Evolutionary conservation across 805 yeast species (phyloP).

Genomic region (Candida coleopterorum): DNA sequence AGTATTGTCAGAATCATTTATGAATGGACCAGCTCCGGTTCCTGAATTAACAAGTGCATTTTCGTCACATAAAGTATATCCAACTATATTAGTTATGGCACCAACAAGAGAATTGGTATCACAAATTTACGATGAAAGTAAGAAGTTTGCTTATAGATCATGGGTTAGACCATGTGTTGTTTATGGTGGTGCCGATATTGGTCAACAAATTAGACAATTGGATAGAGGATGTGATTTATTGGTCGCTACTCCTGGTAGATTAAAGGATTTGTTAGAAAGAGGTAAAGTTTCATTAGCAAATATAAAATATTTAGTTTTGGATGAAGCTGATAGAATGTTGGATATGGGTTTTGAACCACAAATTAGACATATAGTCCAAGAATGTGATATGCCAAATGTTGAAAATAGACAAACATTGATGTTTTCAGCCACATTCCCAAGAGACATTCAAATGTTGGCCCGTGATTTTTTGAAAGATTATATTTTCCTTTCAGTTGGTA

Average conservation of each 20-base stretch:
- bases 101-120: conserved; percentile 99
- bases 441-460: conserved; percentile 94
- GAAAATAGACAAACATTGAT: conserved; percentile 91
- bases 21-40: conserved; percentile 74
- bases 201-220: conserved; percentile 79
- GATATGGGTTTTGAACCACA: conserved; percentile 99
- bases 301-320: conserved; percentile 90
- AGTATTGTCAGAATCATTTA: conserved; percentile 85
- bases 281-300: conserved; percentile 85
- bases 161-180: conserved; percentile 97
- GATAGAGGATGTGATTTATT: conserved; percentile 92
- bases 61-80: conserved; percentile 76
- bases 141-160: conserved; percentile 93
- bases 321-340: conserved; percentile 99
- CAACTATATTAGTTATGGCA: conserved; percentile 93
- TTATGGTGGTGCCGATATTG: conserved; percentile 97
- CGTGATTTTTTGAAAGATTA: conserved; percentile 95
- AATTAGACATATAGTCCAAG: conserved; percentile 96
- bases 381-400: conserved; percentile 95
- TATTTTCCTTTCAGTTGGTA: conserved; percentile 94
- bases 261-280: conserved; percentile 92
- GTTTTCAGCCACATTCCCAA: conserved; percentile 99
- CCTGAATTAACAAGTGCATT: conserved; percentile 46
- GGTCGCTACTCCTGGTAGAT: conserved; percentile 99
- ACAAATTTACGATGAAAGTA: conserved; percentile 94